phyloP scores from a whole-genome alignment of 2,329 filamentous ascomycete species.

The Neofusicoccum laricinum region DNA sequence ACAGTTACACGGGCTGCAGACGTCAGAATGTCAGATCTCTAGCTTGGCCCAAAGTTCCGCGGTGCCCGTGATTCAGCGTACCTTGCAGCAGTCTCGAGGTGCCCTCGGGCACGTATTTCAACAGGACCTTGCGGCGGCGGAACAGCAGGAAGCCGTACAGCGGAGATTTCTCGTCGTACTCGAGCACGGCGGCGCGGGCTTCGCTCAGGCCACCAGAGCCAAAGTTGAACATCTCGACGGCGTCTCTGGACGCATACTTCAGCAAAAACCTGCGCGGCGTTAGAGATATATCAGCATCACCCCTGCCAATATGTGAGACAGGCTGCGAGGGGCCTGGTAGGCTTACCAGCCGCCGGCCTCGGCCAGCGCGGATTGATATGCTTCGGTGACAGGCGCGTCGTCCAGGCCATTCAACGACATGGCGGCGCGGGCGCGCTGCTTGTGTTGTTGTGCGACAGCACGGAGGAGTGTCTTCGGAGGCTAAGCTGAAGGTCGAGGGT shows the following conservation, averaged over 20 bases:
- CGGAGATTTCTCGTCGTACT: constrained; percentile 80
- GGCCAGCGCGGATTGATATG: constrained; percentile 72
- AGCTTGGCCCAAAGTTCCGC: too few relatives aligned
- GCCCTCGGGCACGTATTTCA: constrained; percentile 89
- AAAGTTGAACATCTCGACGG: constrained; percentile 72
- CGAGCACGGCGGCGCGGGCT: constrained; percentile 71
- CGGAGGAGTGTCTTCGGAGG: constrained; percentile 13
- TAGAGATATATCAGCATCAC: constrained; percentile 12
- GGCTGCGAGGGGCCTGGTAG: neutral
- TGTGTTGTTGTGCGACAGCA: constrained; percentile 16
- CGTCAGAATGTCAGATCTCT: constrained; percentile 5
- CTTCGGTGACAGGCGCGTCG: constrained; percentile 74
- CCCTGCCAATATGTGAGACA: constrained; percentile 14
- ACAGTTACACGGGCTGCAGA: constrained; percentile 73
- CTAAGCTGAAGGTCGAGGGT: constrained; percentile 8
- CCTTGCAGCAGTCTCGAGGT: constrained; percentile 92
- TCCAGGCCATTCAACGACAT: constrained; percentile 99
- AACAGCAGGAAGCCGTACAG: constrained; percentile 92
- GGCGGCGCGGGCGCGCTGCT: constrained; percentile 19
- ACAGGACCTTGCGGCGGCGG: constrained; percentile 80
- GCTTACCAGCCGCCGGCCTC: constrained; percentile 94
- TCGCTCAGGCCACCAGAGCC: constrained; percentile 83
- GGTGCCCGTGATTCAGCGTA: constrained; percentile 42
- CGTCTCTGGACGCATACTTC: constrained; percentile 86
- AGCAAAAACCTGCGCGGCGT: constrained; percentile 74